Percentiles rank a stretch among this genome's conserved stretches.
Conservation (phyloP, 345 rosid species). For the Pugionium cornutum region DNA sequence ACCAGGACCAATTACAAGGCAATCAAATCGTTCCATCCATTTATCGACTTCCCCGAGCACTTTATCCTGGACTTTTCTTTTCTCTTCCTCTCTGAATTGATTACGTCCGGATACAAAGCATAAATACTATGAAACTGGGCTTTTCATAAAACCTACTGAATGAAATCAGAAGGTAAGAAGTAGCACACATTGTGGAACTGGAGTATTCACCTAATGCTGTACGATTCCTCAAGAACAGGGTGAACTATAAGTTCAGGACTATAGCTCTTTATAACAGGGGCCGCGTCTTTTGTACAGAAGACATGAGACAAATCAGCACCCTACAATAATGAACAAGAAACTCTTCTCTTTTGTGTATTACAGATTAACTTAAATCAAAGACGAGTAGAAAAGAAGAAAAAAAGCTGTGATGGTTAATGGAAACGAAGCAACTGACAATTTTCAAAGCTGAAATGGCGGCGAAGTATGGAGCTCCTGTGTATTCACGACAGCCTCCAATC, state of each 20-base stretch:
- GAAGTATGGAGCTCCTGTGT: conserved; percentile 97
- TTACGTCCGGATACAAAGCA: conserved; percentile 10
- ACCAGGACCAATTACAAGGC: conserved; percentile 94
- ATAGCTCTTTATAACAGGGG: conserved; percentile 86
- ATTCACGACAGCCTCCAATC: conserved; percentile 96
- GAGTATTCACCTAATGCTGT: conserved; percentile 57
- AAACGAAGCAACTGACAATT: conserved; percentile 51
- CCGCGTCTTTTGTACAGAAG: conserved; percentile 96
- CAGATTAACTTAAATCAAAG: neutral
- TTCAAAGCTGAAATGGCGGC: conserved; percentile 96
- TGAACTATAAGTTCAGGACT: conserved; percentile 97
- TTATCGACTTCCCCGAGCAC: conserved; percentile 79
- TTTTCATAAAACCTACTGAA: neutral
- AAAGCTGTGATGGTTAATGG: conserved; percentile 17
- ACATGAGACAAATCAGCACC: conserved; percentile 99
- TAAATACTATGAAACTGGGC: neutral
- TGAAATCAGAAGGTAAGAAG: conserved; percentile 1
- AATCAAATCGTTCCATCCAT: conserved; percentile 98
- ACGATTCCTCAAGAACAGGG: conserved; percentile 86
- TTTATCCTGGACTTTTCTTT: conserved; percentile 42
- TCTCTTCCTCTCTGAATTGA: conserved; percentile 58
- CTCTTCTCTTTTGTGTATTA: neutral
- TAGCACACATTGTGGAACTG: conserved; percentile 3
- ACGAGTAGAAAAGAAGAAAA: neutral
- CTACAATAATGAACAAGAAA: conserved; percentile 38